phyloP scores from a whole-genome alignment of 805 yeast genomes.

The Sugiyamaella valdiviana region DNA sequence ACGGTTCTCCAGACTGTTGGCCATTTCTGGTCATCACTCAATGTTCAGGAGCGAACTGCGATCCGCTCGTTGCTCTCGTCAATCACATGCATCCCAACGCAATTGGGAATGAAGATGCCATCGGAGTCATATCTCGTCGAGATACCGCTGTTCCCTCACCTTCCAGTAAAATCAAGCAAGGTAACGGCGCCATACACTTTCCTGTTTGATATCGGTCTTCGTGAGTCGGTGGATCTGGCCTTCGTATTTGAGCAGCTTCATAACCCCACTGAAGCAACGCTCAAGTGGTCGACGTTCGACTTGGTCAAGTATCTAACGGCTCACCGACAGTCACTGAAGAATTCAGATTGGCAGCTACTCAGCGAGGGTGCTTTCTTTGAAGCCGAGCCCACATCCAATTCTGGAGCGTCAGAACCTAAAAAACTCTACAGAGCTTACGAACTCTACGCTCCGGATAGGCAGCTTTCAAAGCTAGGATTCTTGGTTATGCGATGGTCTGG shows the following conservation, averaged over 20 bases:
- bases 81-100: conserved; percentile 33
- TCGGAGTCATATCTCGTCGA: conserved; percentile 29
- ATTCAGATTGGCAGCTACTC: conserved; percentile 30
- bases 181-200: conserved; percentile 19
- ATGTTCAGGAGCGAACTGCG: conserved; percentile 2
- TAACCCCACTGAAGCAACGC: conserved; percentile 14
- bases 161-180: conserved; percentile 29
- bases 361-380: conserved; percentile 28
- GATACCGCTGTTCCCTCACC: conserved; percentile 32
- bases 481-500: conserved; percentile 26
- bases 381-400: conserved; percentile 12
- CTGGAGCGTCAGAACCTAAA: neutral
- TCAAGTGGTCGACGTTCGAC: conserved; percentile 33
- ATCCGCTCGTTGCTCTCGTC: conserved; percentile 14
- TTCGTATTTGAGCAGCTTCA: conserved; percentile 32
- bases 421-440: conserved; percentile 19
- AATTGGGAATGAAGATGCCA: conserved; percentile 33
- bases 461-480: conserved; percentile 25
- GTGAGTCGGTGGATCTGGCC: conserved; percentile 36
- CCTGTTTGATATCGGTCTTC: conserved; percentile 29
- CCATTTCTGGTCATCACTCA: conserved; percentile 24
- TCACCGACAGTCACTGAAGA: conserved; percentile 23
- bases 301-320: conserved; percentile 31
- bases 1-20: conserved; percentile 23
- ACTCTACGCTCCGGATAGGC: conserved; percentile 30